These are phyloP conservation scores for Cenococcum geophilum DNA, from an alignment of 495 filamentous ascomycete genomes.

Conservation along the genomic window DNA sequence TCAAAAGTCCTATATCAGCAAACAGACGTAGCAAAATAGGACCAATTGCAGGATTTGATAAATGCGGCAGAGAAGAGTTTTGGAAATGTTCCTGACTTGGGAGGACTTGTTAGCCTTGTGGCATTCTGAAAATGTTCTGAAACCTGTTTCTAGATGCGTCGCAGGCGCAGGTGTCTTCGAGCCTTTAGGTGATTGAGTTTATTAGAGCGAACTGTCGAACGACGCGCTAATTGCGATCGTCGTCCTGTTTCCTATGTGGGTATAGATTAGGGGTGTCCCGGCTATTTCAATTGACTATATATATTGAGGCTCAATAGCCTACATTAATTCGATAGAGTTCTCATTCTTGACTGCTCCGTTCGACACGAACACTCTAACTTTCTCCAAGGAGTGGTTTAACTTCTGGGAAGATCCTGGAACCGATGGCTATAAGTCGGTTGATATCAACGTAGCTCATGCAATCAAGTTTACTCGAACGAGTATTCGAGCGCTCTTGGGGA, in stretches of 20 bases:
- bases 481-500: slow-evolving; percentile 28
- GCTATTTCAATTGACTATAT: too few species aligned
- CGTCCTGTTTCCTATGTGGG: too few species aligned
- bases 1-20: slow-evolving; percentile 25
- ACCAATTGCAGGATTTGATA: slow-evolving; percentile 28
- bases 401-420: slow-evolving; percentile 32
- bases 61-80: slow-evolving; percentile 26
- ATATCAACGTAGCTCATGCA: slow-evolving; percentile 33
- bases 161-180: slow-evolving; percentile 36
- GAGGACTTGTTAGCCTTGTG: neutral
- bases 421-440: slow-evolving; percentile 23
- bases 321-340: too few species aligned
- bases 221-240: too few species aligned
- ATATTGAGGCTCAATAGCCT: too few species aligned
- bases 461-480: slow-evolving; percentile 37
- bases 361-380: neutral
- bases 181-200: slow-evolving; percentile 19
- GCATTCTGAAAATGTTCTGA: neutral
- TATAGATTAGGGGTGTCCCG: too few species aligned
- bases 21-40: slow-evolving; percentile 34
- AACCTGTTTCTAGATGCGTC: slow-evolving; percentile 11
- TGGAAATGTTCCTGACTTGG: slow-evolving; percentile 31
- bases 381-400: slow-evolving; percentile 23
- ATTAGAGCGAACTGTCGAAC: too few species aligned
- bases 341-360: too few species aligned